These are phyloP conservation scores for Dianthus caryophyllus DNA, from an alignment of 148 eudicot genomes.

Conservation along the genomic window DNA sequence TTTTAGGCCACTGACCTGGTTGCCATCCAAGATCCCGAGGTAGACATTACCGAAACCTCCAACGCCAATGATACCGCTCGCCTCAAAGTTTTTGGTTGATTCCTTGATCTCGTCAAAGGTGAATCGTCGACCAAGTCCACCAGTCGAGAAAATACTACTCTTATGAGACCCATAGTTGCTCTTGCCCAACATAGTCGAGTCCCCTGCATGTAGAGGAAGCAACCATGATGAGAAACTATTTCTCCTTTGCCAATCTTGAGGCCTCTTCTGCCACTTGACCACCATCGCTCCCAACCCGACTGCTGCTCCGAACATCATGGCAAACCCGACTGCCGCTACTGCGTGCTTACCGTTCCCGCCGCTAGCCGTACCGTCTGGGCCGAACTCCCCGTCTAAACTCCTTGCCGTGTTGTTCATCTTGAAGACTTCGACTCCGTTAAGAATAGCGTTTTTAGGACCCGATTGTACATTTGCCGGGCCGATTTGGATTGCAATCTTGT, in stretches of 20 bases:
- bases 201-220: conserved; percentile 74
- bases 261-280: conserved; percentile 76
- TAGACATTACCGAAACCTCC: conserved; percentile 95
- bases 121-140: conserved; percentile 64
- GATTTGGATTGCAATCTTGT: conserved; percentile 41
- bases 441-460: conserved; percentile 52
- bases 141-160: conserved; percentile 46
- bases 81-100: conserved; percentile 63
- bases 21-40: conserved; percentile 56
- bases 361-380: conserved; percentile 39
- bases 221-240: conserved; percentile 84
- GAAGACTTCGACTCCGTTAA: conserved; percentile 68
- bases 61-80: conserved; percentile 58
- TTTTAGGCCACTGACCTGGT: conserved; percentile 29
- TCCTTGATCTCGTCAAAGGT: conserved; percentile 66
- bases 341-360: conserved; percentile 23
- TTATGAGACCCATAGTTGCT: conserved; percentile 49
- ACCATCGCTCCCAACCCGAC: conserved; percentile 83
- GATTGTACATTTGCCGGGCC: conserved; percentile 45
- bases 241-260: conserved; percentile 81
- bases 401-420: conserved; percentile 66
- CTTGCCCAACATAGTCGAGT: conserved; percentile 48
- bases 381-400: conserved; percentile 69
- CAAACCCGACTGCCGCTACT: conserved; percentile 78
- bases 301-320: conserved; percentile 95